Base-by-base conservation (phyloP, 345 rosid species). In the Brassica incana region DNA sequence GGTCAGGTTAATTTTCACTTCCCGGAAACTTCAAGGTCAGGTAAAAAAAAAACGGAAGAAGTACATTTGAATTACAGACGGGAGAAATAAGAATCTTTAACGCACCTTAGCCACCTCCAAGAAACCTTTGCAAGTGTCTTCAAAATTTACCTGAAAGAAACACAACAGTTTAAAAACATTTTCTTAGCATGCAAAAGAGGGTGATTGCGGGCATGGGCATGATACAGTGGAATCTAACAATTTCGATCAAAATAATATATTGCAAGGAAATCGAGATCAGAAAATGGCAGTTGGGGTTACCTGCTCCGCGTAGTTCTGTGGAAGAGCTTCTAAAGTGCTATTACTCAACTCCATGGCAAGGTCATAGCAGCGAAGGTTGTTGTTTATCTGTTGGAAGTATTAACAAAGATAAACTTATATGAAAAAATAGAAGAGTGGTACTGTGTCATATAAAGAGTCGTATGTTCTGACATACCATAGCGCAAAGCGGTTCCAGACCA, bases 61-160 rank as follows among this genome's bases (percentile, higher is more conserved):
- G 30, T 48, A 62, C 9, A 68, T 69, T 48, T 2, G 0, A 6
- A 67, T 5, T 73, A 15, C 52, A 61, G 69, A 60, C 74, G 29
- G 54, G 27, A 23, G 16, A 64, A 50, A 63, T 3, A 11, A 10
- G 61, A 50, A 69, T 45, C 35, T 68, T 74, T 50, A 16, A 71
- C 68, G 14, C 79, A 95, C 99, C 98, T 93, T 95, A 20, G 97
- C 94, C 80, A 95, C 98, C 86, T 95, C 98, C 36, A 90, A 85
- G 83, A 95, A 95, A 67, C 99, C 98, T 91, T 90, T 95, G 91
- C 97, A 95, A 11, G 98, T 88, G 86, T 95, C 99, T 87, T 95
- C 99, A 88, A 95, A 95, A 75, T 92, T 93, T 56, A 95, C 95
- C 98, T 93, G 87, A 61, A 48, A 52, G 85, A 69, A 80, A 68